Conservation (phyloP, 1,284 basidiomycete genomes). For the Leccinum brunneo-olivaceum region DNA sequence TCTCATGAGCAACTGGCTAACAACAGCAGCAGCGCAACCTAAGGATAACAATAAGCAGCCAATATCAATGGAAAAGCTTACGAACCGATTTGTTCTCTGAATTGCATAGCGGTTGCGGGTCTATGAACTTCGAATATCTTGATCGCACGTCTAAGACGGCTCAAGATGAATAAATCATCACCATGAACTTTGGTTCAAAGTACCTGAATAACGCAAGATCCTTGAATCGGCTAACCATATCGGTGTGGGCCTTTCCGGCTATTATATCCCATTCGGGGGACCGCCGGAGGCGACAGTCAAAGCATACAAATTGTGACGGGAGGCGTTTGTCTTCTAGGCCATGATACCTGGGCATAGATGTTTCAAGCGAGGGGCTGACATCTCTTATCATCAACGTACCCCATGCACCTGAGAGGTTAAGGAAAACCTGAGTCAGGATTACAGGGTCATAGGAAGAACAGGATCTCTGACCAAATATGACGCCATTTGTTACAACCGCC, state of each 20-base stretch:
- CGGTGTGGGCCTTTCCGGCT: slow-evolving; percentile 47
- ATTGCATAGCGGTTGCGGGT: slow-evolving; percentile 44
- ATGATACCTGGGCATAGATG: slow-evolving; percentile 54
- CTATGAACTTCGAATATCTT: slow-evolving; percentile 55
- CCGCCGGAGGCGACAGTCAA: slow-evolving; percentile 60
- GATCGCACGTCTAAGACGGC: slow-evolving; percentile 54
- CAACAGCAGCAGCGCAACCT: slow-evolving; percentile 53
- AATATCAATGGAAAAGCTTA: slow-evolving; percentile 7
- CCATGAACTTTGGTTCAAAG: neutral
- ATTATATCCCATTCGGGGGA: slow-evolving; percentile 66
- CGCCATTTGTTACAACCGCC: slow-evolving; percentile 64
- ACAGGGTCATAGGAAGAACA: neutral
- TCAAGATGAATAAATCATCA: neutral
- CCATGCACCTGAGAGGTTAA: slow-evolving; percentile 60
- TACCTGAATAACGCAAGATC: slow-evolving; percentile 67
- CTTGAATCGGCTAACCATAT: slow-evolving; percentile 55
- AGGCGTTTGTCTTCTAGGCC: slow-evolving; percentile 49
- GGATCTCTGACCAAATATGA: slow-evolving; percentile 56
- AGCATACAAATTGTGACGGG: slow-evolving; percentile 55
- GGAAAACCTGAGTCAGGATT: slow-evolving; percentile 2
- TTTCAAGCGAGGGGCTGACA: neutral
- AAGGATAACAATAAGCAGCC: slow-evolving; percentile 7
- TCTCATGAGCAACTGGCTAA: slow-evolving; percentile 57
- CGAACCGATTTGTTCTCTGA: slow-evolving; percentile 55
- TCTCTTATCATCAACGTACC: slow-evolving; percentile 35